Evolutionary conservation across 305 asterid species (phyloP).

Genomic region (Fraxinus paxiana): DNA sequence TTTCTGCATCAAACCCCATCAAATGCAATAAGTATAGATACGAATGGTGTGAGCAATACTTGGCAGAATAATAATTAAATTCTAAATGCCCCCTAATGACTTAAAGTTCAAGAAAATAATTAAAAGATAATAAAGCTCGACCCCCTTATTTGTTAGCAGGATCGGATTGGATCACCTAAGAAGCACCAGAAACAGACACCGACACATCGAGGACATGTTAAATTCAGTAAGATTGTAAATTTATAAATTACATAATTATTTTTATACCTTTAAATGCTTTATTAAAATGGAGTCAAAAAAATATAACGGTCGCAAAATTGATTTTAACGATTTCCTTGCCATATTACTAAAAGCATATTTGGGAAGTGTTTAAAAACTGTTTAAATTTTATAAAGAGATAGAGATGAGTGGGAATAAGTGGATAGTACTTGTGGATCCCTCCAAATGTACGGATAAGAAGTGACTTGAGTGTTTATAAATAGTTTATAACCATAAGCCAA

Average conservation of each 20-base stretch:
- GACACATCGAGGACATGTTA: background rate
- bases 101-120: background rate
- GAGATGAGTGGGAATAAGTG: background rate
- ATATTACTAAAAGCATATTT: background rate
- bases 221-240: background rate
- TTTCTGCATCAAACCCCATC: constrained; percentile 39
- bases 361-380: background rate
- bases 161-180: background rate
- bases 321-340: background rate
- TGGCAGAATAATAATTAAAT: background rate
- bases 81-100: background rate
- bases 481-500: no score
- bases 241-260: background rate
- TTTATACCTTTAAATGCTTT: background rate
- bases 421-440: background rate
- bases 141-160: background rate
- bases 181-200: background rate
- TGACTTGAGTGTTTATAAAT: no score
- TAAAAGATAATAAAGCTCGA: background rate
- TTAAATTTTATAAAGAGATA: background rate
- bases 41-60: background rate
- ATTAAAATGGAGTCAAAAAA: background rate
- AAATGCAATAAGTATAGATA: background rate
- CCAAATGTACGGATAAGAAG: background rate
- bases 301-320: background rate